These are phyloP conservation scores for Eucalyptus tenuipes DNA, from an alignment of 345 rosid species.

Conservation along the genomic window DNA sequence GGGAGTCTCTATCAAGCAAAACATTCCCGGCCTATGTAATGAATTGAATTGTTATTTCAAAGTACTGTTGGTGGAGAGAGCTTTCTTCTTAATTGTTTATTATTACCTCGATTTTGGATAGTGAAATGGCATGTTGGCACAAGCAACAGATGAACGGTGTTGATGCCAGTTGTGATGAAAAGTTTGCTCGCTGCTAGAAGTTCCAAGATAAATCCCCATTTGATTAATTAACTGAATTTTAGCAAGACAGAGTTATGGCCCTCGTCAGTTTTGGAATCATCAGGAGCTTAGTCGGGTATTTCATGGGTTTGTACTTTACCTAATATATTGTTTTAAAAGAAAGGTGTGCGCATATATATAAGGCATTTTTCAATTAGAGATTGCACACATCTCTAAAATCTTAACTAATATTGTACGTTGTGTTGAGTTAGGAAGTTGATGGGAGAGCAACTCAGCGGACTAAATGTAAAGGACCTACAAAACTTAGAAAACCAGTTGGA, in stretches of 20 bases:
- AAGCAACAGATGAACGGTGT: neutral
- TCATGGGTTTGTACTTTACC: neutral
- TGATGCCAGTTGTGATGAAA: neutral
- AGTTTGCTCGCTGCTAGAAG: neutral
- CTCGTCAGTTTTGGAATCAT: neutral
- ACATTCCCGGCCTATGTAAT: neutral
- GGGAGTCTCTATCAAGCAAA: neutral
- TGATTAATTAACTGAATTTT: neutral
- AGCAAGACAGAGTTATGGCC: neutral
- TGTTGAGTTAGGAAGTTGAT: constrained; percentile 36
- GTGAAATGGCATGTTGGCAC: neutral
- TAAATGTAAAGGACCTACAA: constrained; percentile 39
- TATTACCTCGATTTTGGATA: neutral
- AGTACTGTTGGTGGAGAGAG: neutral
- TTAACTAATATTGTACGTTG: neutral
- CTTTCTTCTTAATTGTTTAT: neutral
- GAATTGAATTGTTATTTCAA: neutral
- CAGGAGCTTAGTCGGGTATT: neutral
- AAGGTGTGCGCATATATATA: neutral
- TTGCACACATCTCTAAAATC: neutral
- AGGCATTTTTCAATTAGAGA: neutral
- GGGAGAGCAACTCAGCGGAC: constrained; percentile 69
- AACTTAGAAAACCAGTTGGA: constrained; percentile 54
- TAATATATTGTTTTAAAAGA: neutral
- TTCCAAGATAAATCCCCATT: neutral